These are phyloP conservation scores for Lojkania enalia DNA, from an alignment of 2,329 filamentous ascomycete genomes.

Conservation along the genomic window DNA sequence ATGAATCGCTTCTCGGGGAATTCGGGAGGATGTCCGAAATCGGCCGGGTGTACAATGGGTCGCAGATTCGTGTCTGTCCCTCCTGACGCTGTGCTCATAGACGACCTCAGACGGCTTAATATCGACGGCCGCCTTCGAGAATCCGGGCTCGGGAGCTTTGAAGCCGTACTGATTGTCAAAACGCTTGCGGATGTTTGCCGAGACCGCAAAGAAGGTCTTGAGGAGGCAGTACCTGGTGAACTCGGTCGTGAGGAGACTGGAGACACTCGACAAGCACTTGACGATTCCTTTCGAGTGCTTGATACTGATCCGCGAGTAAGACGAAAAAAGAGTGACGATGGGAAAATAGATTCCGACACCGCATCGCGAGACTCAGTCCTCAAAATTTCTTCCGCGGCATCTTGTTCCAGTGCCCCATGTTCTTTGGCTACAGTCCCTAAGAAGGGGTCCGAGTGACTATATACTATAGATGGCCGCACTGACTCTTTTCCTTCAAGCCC, in stretches of 20 bases:
- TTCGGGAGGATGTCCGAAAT: constrained; percentile 22
- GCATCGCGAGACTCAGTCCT: neutral
- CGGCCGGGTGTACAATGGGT: constrained; percentile 10
- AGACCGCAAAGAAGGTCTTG: constrained; percentile 92
- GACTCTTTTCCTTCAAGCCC: neutral
- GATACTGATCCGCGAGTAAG: neutral
- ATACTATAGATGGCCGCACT: neutral
- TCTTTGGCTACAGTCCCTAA: neutral
- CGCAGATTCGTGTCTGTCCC: neutral
- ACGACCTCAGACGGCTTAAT: constrained; percentile 21
- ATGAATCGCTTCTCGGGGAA: constrained; percentile 30
- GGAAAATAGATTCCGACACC: neutral
- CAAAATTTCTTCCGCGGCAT: neutral
- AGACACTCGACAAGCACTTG: constrained; percentile 1
- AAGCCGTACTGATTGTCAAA: constrained; percentile 12
- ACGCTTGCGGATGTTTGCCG: constrained; percentile 76
- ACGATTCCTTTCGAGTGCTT: neutral
- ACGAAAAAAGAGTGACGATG: neutral
- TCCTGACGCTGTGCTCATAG: constrained; percentile 12
- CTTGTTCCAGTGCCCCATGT: neutral
- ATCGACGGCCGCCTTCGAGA: constrained; percentile 17
- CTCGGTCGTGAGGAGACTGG: constrained; percentile 54
- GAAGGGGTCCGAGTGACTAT: neutral
- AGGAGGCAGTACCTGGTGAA: constrained; percentile 97
- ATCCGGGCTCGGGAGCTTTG: constrained; percentile 1